Base-by-base conservation (phyloP, 257 asterid species). In the Catharanthus roseus region DNA sequence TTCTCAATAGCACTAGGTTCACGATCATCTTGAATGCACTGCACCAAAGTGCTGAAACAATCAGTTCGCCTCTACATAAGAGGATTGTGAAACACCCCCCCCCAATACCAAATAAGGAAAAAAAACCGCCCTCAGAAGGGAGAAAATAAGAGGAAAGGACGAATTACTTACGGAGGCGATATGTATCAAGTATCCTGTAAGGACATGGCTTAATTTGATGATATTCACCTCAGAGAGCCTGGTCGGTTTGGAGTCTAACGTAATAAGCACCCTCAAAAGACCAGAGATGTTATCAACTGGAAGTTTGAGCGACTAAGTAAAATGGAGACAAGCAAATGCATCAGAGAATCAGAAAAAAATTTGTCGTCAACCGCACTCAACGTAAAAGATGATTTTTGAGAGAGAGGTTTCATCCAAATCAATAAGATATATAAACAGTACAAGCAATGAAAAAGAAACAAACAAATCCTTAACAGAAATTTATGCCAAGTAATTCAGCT, bases 271-370 rank as follows among this genome's bases (percentile, higher is more conserved):
- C 85, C 96, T 88, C 68, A 92, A 79, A 50, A 90, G 79, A 41
- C 89, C 93, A 71, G 93, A 87, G 75, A 81, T 82, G 75, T 87
- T 92, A 74, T 87, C 95, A 79, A 85, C 73, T 0, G 96, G 86
- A 73, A 70, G 80, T 74, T 78, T 73, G 42, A 80, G 85, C 72
- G 85, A 78, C 98, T 90, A 86, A 81, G 69, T 57, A 70, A 78
- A 49, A 62, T n/a, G 58, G 70, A 38, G 18, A 69, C 1, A 38
- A 67, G 68, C 15, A 24, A 63, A 45, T 41, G 64, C 24, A 56
- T 23, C 45, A 58, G 2, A 26, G 54, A 34, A 24, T 26, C 13
- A 50, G 54, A 19, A 29, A 21, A 0, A 57, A 19, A 66, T 41
- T 55, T 62, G 24, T 33, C 55, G 19, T 31, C 31, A 34, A 53